Base-by-base conservation (phyloP, 352 stramenopile genomes). In the Phytophthora pistaciae region DNA sequence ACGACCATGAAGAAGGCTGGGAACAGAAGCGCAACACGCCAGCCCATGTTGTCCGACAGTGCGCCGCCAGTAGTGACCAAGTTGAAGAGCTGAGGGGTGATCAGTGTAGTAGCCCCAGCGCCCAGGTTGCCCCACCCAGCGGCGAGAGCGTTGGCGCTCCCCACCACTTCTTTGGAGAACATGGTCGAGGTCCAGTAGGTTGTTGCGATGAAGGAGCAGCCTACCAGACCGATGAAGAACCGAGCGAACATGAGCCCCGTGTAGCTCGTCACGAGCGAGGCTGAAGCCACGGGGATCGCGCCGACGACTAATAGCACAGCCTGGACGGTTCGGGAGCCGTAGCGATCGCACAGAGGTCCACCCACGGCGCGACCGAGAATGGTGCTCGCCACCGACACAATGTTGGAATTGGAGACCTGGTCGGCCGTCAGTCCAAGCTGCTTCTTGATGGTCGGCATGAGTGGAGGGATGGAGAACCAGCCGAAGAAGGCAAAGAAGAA, bases 401-500 rank as follows among this genome's bases (percentile, higher is more conserved):
- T 98, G 72, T 98, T 98, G 50, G 94, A 95, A 42, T 92, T 98
- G 38, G 70, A 70, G n/a, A 98, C 88, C 56, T 99, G 75, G 73
- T 97, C 66, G 20, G 88, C 90, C 21, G 76, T 92, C 16, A 99
- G 78, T 6, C 68, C 71, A 7, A 99, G 80, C 55, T 93, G 81
- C n/a, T 83, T 80, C 68, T 91, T 93, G 70, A 98, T 97, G 53
- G 96, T 95, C 2, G 90, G 83, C 59, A 98, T 88, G 52, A 99
- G 85, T 31, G 96, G 96, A 29, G 95, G 93, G 75, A 98, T 97
- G 50, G 91, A 88, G 76, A 98, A 98, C 93, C 95, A 98, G 55
- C 95, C 92, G 68, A 98, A 94, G 84, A 98, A 99, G 57, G 95
- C 95, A 53, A 96, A 88, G 83, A 98, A 98, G 83, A 98, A 98